Evolutionary conservation across 2,329 filamentous ascomycete species (phyloP).

Genomic region (Mycosphaerella sp.): DNA sequence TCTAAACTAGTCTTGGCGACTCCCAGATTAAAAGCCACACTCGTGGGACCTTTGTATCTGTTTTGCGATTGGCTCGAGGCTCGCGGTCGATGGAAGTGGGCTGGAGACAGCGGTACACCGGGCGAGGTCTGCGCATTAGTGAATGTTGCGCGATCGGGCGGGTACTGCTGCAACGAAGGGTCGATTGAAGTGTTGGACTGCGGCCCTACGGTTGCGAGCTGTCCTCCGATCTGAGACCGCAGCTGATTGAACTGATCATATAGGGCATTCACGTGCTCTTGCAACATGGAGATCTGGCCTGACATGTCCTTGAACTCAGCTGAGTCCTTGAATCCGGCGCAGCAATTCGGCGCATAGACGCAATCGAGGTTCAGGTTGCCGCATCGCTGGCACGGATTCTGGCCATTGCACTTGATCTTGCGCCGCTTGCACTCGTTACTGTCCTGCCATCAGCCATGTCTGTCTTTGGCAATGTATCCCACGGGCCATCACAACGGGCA

Average conservation of each 20-base stretch:
- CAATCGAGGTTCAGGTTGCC: constrained; percentile 59
- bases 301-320: constrained; percentile 85
- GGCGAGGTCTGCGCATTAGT: constrained; percentile 20
- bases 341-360: constrained; percentile 61
- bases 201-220: constrained; percentile 5
- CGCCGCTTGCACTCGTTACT: constrained; percentile 60
- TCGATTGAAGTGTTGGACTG: constrained; percentile 29
- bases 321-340: constrained; percentile 82
- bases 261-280: constrained; percentile 76
- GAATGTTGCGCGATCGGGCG: constrained; percentile 17
- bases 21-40: constrained; percentile 75
- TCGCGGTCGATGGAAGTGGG: constrained; percentile 29
- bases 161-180: constrained; percentile 30
- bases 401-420: constrained; percentile 63
- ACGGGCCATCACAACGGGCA: not conserved
- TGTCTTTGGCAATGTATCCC: too few relatives aligned
- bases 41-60: constrained; percentile 77
- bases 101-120: constrained; percentile 29
- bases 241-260: constrained; percentile 65
- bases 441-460: constrained; percentile 1
- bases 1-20: constrained; percentile 81
- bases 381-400: constrained; percentile 59
- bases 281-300: constrained; percentile 63
- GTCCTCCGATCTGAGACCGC: constrained; percentile 42
- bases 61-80: constrained; percentile 41